Conservation (phyloP, 768 basidiomycete species). For the Cyclocybe aegerita region DNA sequence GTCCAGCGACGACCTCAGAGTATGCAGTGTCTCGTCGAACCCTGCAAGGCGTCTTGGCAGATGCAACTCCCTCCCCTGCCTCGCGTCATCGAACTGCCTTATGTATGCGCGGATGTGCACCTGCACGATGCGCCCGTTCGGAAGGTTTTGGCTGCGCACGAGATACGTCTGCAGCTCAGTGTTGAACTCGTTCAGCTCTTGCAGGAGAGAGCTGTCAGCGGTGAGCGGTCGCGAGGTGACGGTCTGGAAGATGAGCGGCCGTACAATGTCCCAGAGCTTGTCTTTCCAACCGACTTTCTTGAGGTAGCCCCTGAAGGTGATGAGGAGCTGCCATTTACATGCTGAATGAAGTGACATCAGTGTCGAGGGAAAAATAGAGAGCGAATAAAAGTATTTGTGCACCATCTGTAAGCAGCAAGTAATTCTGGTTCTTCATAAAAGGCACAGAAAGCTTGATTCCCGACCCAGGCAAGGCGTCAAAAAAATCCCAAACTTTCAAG, state of each 20-base stretch:
- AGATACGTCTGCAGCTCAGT: background rate
- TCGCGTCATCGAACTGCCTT: too few species aligned
- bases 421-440: conserved; percentile 1
- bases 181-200: background rate
- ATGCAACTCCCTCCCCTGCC: too few species aligned
- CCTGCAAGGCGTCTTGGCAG: too few species aligned
- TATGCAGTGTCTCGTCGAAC: too few species aligned
- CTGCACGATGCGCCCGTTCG: too few species aligned
- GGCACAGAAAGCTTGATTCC: background rate
- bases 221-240: background rate
- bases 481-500: background rate
- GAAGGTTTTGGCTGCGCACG: background rate
- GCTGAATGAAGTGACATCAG: background rate
- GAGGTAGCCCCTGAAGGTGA: conserved; percentile 1
- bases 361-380: background rate
- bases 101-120: too few species aligned
- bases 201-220: background rate
- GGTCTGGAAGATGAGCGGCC: background rate
- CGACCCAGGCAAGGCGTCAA: background rate
- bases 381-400: background rate
- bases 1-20: too few species aligned
- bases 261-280: background rate
- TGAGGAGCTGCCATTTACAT: background rate
- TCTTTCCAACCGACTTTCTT: background rate
- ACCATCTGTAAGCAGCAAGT: background rate